Percentiles rank a stretch among this genome's conserved stretches.
Conservation (phyloP, 495 filamentous ascomycete species). For the Penicillium atrosanguineum region DNA sequence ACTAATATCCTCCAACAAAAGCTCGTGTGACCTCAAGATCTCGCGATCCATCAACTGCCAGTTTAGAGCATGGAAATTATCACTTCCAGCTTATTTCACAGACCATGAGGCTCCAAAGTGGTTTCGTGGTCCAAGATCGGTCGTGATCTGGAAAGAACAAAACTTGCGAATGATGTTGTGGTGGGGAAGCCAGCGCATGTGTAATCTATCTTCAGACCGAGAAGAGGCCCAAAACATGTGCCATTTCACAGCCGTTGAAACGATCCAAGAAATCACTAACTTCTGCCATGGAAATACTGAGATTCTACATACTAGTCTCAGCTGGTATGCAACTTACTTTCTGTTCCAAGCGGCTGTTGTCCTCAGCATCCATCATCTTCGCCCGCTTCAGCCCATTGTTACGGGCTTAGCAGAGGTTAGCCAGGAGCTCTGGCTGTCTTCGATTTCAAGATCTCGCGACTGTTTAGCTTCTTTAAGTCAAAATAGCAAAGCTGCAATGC, state of each 20-base stretch:
- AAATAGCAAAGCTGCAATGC: constrained; percentile 11
- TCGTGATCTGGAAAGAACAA: constrained; percentile 26
- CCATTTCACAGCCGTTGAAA: constrained; percentile 18
- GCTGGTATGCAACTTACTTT: constrained; percentile 24
- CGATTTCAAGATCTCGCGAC: constrained; percentile 15
- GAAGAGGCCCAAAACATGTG: constrained; percentile 21
- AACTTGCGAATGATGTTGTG: constrained; percentile 27
- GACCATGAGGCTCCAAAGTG: constrained; percentile 10
- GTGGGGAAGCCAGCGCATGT: constrained; percentile 3
- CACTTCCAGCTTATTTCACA: constrained; percentile 23
- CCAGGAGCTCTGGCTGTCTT: constrained; percentile 17
- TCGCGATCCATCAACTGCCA: constrained; percentile 14
- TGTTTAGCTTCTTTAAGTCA: constrained; percentile 13
- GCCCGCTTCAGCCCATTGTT: not conserved
- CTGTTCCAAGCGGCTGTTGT: constrained; percentile 22
- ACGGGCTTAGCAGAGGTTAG: not conserved
- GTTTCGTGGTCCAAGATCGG: constrained; percentile 21
- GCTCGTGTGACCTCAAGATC: constrained; percentile 7
- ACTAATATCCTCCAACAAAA: constrained; percentile 6
- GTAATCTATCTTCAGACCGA: constrained; percentile 5
- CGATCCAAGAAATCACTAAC: constrained; percentile 19
- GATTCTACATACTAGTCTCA: constrained; percentile 11
- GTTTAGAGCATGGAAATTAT: constrained; percentile 7
- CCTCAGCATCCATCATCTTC: constrained; percentile 18
- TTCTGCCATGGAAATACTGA: constrained; percentile 12